Evolutionary conservation across 768 basidiomycete species (phyloP), one percentile per base, ranked within the genome.

Genomic region (Mycena alexandri): DNA sequence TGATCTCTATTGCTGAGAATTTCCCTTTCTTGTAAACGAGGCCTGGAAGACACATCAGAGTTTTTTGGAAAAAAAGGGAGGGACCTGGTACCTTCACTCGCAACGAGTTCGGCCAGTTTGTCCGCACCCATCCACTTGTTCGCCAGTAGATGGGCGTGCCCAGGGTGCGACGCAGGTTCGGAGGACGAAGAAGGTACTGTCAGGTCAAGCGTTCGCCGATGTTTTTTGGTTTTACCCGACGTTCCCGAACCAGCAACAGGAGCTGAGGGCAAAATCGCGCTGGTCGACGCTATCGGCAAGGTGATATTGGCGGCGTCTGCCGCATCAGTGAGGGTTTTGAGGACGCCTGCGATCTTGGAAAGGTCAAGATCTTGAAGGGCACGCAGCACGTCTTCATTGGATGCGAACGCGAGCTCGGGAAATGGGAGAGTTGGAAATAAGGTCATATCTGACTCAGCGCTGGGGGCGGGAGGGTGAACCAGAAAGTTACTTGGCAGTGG

Each of bases 1-100:
- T 84, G 63, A 89, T 91, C 73, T 95, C 93, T 46, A 89, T 88
- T 0, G 90, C 87, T 25, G 93, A 93, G 73, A 95, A 95, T 74
- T 93, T 94, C 16, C 93, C 93, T 77, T 94, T 94, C 79, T 91
- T 94, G 77, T 93, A 94, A 3, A 92, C 85, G n/a, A 95, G 85
- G 36, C 93, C 93, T 94, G 63, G 24, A 66, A 25, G 50, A 61
- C 68, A 66, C 16, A 52, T 61, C 34, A 34, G 42, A 57, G 29
- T 22, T 22, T 36, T 54, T 48, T 60, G 38, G 43, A 14, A 25
- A 43, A 41, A 17, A 22, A 29, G 38, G 36, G 24, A 50, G 50
- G 21, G 13, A 9, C 47, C 21, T 5, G 16, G 41, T 13, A 92
- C 93, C 93, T 82, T 93, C 85, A 25, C 83, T 86, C 75, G 83